phyloP scores from a whole-genome alignment of 2,329 filamentous ascomycete genomes.

The Leptographium radiaticola region DNA sequence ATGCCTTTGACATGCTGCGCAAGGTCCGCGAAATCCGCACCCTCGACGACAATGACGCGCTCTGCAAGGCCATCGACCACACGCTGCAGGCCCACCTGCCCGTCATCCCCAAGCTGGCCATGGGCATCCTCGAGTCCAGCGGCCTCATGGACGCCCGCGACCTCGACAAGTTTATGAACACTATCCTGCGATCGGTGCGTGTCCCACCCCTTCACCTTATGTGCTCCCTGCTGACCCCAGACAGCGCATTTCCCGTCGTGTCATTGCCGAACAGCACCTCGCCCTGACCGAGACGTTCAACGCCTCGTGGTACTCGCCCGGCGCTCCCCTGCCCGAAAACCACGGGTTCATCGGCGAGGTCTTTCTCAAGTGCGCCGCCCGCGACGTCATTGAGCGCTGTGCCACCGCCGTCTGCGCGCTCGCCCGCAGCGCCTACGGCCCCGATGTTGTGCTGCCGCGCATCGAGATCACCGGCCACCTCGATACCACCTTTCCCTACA shows the following conservation, averaged over 20 bases:
- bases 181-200: constrained; percentile 68
- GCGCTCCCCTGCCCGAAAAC: constrained; percentile 51
- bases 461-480: constrained; percentile 77
- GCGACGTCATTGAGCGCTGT: constrained; percentile 76
- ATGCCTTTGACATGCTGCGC: constrained; percentile 85
- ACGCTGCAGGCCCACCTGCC: constrained; percentile 80
- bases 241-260: constrained; percentile 82
- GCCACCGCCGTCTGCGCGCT: constrained; percentile 64
- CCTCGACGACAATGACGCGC: constrained; percentile 76
- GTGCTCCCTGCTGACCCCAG: constrained; percentile 7
- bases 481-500: constrained; percentile 88
- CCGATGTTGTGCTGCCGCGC: constrained; percentile 59
- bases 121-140: constrained; percentile 85
- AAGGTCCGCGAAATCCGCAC: constrained; percentile 72
- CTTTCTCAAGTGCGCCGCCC: constrained; percentile 83
- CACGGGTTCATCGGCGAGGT: constrained; percentile 91
- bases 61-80: constrained; percentile 67
- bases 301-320: constrained; percentile 77
- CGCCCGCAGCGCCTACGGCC: constrained; percentile 61
- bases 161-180: constrained; percentile 92
- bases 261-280: constrained; percentile 95
- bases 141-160: constrained; percentile 67
- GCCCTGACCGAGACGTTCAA: constrained; percentile 91
- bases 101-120: constrained; percentile 87
- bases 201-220: too few relatives aligned